These are phyloP conservation scores for Podospora comata DNA, from an alignment of 495 filamentous ascomycete genomes.

Conservation along the genomic window DNA sequence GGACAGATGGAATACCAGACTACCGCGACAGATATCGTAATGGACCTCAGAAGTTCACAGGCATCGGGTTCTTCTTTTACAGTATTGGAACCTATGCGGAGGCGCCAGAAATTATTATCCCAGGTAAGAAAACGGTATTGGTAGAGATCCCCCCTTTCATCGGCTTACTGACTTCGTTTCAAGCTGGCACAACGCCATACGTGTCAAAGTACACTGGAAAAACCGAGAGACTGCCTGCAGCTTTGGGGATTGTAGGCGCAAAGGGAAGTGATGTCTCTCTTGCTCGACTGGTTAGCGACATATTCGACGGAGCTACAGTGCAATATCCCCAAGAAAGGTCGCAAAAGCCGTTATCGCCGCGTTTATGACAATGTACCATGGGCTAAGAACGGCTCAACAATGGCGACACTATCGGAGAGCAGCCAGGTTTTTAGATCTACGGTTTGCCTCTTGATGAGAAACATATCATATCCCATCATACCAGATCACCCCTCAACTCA, in stretches of 20 bases:
- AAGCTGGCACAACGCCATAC: slow-evolving; percentile 9
- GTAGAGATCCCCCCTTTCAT: neutral
- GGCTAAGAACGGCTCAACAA: no score
- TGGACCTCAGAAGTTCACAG: slow-evolving; percentile 12
- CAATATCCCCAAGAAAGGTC: no score
- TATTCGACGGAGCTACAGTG: no score
- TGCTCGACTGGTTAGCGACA: slow-evolving; percentile 6
- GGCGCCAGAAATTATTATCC: slow-evolving; percentile 13
- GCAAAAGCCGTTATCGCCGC: no score
- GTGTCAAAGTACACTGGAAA: slow-evolving; percentile 11
- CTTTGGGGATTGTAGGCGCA: slow-evolving; percentile 5
- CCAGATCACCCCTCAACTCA: no score
- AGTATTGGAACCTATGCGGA: slow-evolving; percentile 11
- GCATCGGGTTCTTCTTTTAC: slow-evolving; percentile 14
- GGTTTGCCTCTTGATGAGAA: no score
- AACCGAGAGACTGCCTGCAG: slow-evolving; percentile 9
- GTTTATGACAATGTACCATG: no score
- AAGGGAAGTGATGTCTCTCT: slow-evolving; percentile 13
- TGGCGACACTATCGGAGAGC: no score
- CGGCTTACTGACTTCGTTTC: neutral
- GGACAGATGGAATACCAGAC: slow-evolving; percentile 9
- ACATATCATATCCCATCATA: no score
- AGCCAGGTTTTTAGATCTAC: no score
- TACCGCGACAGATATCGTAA: slow-evolving; percentile 12
- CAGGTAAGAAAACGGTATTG: slow-evolving; percentile 1